Percentiles rank a stretch among this genome's conserved stretches.
Evolutionary conservation across 805 yeast genomes (phyloP).

Genomic region (Blastobotrys parvus): DNA sequence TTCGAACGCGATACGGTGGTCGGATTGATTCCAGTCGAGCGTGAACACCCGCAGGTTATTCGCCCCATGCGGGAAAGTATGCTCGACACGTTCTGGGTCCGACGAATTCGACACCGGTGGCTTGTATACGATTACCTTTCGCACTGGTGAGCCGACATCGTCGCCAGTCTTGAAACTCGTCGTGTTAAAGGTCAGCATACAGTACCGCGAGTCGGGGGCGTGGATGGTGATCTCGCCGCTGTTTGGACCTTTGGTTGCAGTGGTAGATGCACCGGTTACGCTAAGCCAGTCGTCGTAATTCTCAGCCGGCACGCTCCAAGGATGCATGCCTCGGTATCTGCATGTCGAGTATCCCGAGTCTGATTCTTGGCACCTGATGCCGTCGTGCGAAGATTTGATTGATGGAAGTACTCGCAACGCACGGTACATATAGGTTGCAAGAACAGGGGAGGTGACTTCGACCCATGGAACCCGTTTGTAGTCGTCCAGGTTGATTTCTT

Average conservation of each 20-base stretch:
- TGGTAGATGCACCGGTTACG: conserved; percentile 42
- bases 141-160: conserved; percentile 47
- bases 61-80: neutral
- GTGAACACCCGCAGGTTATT: conserved; percentile 36
- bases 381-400: conserved; percentile 29
- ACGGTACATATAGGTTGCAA: conserved; percentile 34
- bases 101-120: neutral
- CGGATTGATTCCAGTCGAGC: conserved; percentile 44
- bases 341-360: conserved; percentile 48
- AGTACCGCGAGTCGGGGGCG: conserved; percentile 55
- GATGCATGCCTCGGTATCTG: conserved; percentile 41
- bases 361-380: conserved; percentile 27
- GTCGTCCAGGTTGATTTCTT: conserved; percentile 43
- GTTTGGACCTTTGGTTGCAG: conserved; percentile 24
- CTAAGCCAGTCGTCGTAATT: conserved; percentile 38
- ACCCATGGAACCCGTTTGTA: conserved; percentile 32
- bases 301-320: conserved; percentile 38
- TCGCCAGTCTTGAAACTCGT: conserved; percentile 31
- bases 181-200: conserved; percentile 52
- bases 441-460: conserved; percentile 40
- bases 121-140: conserved; percentile 45
- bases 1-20: conserved; percentile 56
- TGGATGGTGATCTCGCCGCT: conserved; percentile 53
- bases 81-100: neutral
- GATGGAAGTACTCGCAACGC: conserved; percentile 59